Percentiles rank a stretch among this genome's conserved stretches.
These are phyloP conservation scores for Boletellus dicymbophilus DNA, from an alignment of 1,284 basidiomycete species.

Conservation along the genomic window DNA sequence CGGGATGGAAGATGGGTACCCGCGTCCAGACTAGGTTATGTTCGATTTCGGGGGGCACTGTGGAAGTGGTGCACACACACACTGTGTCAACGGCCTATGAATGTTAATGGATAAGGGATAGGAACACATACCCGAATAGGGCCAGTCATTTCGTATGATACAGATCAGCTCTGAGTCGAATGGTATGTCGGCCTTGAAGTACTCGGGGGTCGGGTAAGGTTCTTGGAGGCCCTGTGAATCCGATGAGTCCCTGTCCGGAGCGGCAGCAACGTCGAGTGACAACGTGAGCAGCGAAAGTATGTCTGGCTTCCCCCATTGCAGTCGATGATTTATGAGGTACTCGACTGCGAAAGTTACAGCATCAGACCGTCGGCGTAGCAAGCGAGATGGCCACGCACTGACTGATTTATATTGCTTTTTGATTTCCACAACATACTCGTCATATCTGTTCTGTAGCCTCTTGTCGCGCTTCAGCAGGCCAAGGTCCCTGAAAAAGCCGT, in stretches of 20 bases:
- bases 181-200: conserved; percentile 67
- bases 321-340: conserved; percentile 62
- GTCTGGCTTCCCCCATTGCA: conserved; percentile 76
- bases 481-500: conserved; percentile 55
- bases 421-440: conserved; percentile 58
- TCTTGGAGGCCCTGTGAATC: no score
- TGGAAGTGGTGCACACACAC: neutral
- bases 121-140: conserved; percentile 78
- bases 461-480: conserved; percentile 76
- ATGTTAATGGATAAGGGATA: no score
- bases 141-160: conserved; percentile 83
- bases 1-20: conserved; percentile 64
- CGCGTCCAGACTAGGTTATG: conserved; percentile 78
- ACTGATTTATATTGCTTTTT: conserved; percentile 63
- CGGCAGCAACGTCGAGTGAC: conserved; percentile 30
- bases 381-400: conserved; percentile 41
- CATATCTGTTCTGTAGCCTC: conserved; percentile 64
- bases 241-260: conserved; percentile 9
- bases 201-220: conserved; percentile 39
- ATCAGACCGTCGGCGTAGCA: no score
- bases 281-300: conserved; percentile 55
- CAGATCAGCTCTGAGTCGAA: conserved; percentile 52
- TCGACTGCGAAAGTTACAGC: conserved; percentile 45
- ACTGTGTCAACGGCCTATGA: neutral
- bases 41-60: conserved; percentile 73